Conservation (phyloP, 805 yeast species). For the Nakazawaea ishiwadae region DNA sequence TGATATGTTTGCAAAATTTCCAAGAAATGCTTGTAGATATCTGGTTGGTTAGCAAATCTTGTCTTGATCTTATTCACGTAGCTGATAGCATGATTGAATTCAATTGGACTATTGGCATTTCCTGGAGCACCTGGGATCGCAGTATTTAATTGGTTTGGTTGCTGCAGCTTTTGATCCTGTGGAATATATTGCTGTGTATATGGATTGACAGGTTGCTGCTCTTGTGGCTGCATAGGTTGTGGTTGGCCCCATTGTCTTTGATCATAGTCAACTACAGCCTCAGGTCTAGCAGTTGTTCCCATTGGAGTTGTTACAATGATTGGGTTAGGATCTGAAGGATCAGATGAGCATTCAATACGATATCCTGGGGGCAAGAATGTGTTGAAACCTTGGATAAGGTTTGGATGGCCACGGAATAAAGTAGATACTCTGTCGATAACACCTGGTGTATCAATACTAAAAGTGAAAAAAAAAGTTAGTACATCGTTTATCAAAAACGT, state of each 20-base stretch:
- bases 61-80: conserved; percentile 96
- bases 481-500: conserved; percentile 7
- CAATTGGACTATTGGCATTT: conserved; percentile 57
- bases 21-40: conserved; percentile 88
- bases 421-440: conserved; percentile 94
- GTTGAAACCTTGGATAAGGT: conserved; percentile 93
- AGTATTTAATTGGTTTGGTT: conserved; percentile 15
- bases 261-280: conserved; percentile 31
- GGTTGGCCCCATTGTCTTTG: conserved; percentile 16
- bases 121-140: conserved; percentile 17
- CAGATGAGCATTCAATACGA: conserved; percentile 83
- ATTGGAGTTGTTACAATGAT: conserved; percentile 93
- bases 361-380: conserved; percentile 97
- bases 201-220: conserved; percentile 17
- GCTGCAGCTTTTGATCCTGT: conserved; percentile 7
- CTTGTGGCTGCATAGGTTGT: conserved; percentile 22
- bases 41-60: conserved; percentile 90
- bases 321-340: conserved; percentile 87
- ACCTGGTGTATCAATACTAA: conserved; percentile 91
- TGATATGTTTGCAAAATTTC: conserved; percentile 96
- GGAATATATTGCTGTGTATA: conserved; percentile 6
- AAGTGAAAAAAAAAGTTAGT: conserved; percentile 7
- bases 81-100: conserved; percentile 94
- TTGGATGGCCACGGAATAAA: conserved; percentile 88
- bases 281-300: conserved; percentile 78